Percentiles rank a stretch among this genome's conserved stretches.
These are phyloP conservation scores for Silene uniflora DNA, from an alignment of 148 eudicot species.

Conservation along the genomic window DNA sequence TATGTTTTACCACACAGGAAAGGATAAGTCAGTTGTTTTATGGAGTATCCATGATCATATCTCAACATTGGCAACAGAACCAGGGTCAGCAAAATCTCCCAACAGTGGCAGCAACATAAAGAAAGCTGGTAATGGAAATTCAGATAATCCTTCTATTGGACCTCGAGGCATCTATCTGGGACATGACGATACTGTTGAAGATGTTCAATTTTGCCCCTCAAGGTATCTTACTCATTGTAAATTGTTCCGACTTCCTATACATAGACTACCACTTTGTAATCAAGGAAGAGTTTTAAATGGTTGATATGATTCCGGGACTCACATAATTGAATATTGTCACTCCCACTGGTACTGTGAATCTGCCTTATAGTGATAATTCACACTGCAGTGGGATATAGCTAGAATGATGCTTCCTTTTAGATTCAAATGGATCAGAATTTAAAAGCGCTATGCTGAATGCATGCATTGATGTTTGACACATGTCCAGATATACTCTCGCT, in stretches of 20 bases:
- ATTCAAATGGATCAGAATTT: not conserved
- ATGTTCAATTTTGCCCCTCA: conserved; percentile 91
- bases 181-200: conserved; percentile 91
- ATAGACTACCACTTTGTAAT: no score
- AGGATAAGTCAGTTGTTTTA: conserved; percentile 81
- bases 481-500: not conserved
- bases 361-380: no score
- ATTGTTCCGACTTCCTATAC: not conserved
- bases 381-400: no score
- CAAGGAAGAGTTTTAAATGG: no score
- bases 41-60: conserved; percentile 96
- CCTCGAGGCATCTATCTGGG: conserved; percentile 81
- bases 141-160: conserved; percentile 50
- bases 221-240: conserved; percentile 43
- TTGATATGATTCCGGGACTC: no score
- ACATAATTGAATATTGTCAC: no score
- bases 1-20: conserved; percentile 46
- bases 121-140: conserved; percentile 45
- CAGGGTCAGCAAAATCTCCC: conserved; percentile 51
- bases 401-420: not conserved
- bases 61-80: conserved; percentile 64
- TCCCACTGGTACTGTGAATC: no score
- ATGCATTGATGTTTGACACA: not conserved
- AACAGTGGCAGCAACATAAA: conserved; percentile 44
- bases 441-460: not conserved